A percentile compares a stretch with the other conserved stretches of the same genome.
Conservation (phyloP, 1,284 basidiomycete species). For the Tylopilus orsonianus region DNA sequence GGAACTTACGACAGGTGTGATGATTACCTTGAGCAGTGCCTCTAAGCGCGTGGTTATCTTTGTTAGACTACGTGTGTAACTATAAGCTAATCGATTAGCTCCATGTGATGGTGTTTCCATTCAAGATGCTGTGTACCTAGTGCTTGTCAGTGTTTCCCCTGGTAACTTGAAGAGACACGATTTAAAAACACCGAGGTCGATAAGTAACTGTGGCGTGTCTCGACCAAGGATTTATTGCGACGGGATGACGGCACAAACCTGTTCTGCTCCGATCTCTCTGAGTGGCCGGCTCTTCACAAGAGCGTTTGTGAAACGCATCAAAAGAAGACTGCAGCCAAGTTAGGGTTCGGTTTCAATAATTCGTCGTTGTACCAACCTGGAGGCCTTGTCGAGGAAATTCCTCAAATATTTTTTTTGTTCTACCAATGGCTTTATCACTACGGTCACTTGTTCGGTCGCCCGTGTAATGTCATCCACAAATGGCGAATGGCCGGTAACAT, state of each 20-base stretch:
- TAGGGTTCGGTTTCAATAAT: neutral
- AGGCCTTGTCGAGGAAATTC: constrained; percentile 90
- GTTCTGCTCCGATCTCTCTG: constrained; percentile 89
- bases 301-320: constrained; percentile 84
- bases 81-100: constrained; percentile 33
- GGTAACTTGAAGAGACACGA: constrained; percentile 82
- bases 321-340: constrained; percentile 56
- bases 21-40: constrained; percentile 90
- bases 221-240: constrained; percentile 13
- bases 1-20: constrained; percentile 77
- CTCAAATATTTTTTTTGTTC: constrained; percentile 92
- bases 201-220: constrained; percentile 62
- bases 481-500: constrained; percentile 82
- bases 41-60: constrained; percentile 83
- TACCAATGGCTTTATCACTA: constrained; percentile 67
- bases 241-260: constrained; percentile 48
- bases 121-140: constrained; percentile 44
- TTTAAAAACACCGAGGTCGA: constrained; percentile 89
- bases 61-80: constrained; percentile 79
- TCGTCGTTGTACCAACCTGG: constrained; percentile 54
- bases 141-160: constrained; percentile 57
- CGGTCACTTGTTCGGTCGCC: constrained; percentile 62
- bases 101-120: constrained; percentile 4
- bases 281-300: constrained; percentile 87
- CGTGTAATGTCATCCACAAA: constrained; percentile 78